A percentile compares a stretch with the other conserved stretches of the same genome.
Conservation (phyloP, 164 flowering plant genomes). For the Paratinospora sagittata region DNA sequence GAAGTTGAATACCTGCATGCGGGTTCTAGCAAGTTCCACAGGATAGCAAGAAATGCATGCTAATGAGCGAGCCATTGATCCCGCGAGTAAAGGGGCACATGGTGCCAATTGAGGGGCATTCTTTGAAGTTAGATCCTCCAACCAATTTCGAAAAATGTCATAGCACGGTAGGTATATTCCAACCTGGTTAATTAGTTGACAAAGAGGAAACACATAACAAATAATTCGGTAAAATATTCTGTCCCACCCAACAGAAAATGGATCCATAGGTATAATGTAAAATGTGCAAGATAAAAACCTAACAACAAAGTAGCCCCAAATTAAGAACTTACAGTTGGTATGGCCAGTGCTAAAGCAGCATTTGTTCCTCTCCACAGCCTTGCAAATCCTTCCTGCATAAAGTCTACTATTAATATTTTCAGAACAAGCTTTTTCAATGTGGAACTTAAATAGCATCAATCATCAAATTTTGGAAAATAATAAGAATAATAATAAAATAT, state of each 20-base stretch:
- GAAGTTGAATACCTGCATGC: constrained; percentile 81
- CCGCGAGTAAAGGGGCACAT: constrained; percentile 87
- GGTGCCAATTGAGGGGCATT: constrained; percentile 67
- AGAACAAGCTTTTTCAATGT: not conserved
- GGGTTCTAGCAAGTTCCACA: constrained; percentile 88
- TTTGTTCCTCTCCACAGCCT: constrained; percentile 97
- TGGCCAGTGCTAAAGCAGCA: constrained; percentile 87
- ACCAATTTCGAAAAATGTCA: constrained; percentile 68
- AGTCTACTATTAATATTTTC: not conserved
- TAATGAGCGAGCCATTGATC: constrained; percentile 78
- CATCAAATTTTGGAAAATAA: not conserved
- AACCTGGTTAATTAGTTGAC: constrained; percentile 47
- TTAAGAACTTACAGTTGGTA: constrained; percentile 66
- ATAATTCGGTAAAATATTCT: not conserved
- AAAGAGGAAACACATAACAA: not conserved
- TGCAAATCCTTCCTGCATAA: constrained; percentile 76
- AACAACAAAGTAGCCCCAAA: not conserved
- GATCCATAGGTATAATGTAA: not conserved
- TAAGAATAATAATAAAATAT: not conserved
- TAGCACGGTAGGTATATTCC: constrained; percentile 93
- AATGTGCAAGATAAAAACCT: not conserved
- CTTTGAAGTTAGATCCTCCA: constrained; percentile 51
- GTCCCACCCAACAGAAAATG: not conserved
- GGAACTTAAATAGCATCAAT: not conserved
- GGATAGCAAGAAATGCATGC: constrained; percentile 90